Conservation (phyloP, 164 flowering plant genomes). For the Magnolia sinica region DNA sequence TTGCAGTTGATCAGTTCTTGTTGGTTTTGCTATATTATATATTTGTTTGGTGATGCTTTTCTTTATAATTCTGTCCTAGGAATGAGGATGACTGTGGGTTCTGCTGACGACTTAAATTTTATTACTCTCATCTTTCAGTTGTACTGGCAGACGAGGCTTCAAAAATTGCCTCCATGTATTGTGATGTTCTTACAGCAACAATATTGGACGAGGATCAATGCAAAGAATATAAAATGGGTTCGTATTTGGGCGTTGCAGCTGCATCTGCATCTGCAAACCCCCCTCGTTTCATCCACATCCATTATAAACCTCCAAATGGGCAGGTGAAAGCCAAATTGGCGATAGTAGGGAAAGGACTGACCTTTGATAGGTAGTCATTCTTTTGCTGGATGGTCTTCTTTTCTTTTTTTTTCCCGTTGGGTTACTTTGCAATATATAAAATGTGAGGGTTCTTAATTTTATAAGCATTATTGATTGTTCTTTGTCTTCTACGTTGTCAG, state of each 20-base stretch:
- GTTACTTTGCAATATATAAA: not conserved
- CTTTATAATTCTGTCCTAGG: not conserved
- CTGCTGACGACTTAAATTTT: no score
- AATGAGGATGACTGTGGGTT: not conserved
- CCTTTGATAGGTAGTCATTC: conserved; percentile 99
- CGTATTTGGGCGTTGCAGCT: conserved; percentile 93
- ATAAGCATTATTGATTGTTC: not conserved
- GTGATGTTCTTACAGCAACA: conserved; percentile 81
- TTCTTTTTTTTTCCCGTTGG: no score
- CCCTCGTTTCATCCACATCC: conserved; percentile 85
- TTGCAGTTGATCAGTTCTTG: no score
- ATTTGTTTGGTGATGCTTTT: no score
- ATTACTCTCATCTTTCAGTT: conserved; percentile 34
- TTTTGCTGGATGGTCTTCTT: no score
- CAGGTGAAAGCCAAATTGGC: conserved; percentile 67
- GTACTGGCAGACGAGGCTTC: conserved; percentile 86
- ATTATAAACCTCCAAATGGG: conserved; percentile 79
- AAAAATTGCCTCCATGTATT: conserved; percentile 65
- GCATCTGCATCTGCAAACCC: conserved; percentile 74
- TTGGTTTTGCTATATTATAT: no score
- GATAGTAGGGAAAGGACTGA: conserved; percentile 92
- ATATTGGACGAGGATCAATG: conserved; percentile 80
- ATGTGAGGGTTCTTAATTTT: not conserved
- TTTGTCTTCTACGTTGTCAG: conserved; percentile 34
- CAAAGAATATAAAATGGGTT: conserved; percentile 92